Base-by-base conservation (phyloP, 177 flowering plant genomes). In the Tripterygium wilfordii region DNA sequence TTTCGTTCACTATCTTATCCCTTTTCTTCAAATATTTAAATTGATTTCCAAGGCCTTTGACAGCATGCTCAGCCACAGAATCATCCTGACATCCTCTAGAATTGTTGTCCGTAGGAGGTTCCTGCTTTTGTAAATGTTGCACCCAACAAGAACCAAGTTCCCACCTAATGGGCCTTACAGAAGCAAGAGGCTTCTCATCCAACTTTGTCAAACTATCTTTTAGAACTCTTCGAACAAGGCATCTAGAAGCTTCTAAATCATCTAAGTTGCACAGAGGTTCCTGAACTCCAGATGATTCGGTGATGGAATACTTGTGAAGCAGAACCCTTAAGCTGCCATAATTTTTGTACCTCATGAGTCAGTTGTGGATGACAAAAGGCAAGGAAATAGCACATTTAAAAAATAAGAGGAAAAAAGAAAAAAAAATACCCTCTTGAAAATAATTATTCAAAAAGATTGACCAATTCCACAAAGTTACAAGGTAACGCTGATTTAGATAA, bases 121-220 rank as follows among this genome's bases (percentile, higher is more conserved):
- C 84, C 66, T 70, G 69, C 62, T 88, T 88, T 60, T 80, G 91
- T 22, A 90, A 57, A 76, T 90, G 89, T 54, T 90, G 89, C 52
- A 83, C 61, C 96, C 88, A 88, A 63, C 81, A 79, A 40, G 89
- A 73, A 62, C 96, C 95, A 48, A 90, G 92, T 58, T 90, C 96
- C 96, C 98, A 90, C 69, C 96, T 74, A 57, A 86, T 61, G 50
- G 68, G 50, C 42, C 64, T 68, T 53, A 59, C 62, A 30, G 59
- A 28, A 31, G 17, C 39, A 23, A 28, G 33, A 15, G 69, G 58
- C 25, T 54, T 51, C 36, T 55, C 74, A 51, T 71, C 71, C 45
- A 87, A 56, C 44, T 65, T 72, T 39, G 50, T 49, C 67, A 85
- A 66, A 67, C 91, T 77, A 42, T 83, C 84, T 56, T 69, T 54